Base-by-base conservation (phyloP, 208 protist genomes). In the Naegleria gruberi region DNA sequence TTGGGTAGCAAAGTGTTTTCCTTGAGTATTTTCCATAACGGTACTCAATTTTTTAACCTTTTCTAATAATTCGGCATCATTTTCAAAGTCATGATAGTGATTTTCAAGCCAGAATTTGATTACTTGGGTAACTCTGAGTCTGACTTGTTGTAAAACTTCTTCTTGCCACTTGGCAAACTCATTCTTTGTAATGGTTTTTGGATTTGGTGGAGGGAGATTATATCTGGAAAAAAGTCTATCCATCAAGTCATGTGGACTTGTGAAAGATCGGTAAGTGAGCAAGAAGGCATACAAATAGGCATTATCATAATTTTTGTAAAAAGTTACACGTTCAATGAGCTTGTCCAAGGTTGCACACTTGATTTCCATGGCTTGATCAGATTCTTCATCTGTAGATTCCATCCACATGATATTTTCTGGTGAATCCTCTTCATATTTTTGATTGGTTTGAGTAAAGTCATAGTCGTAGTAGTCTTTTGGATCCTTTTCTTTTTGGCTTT, bases 1-100 rank as follows among this genome's bases (percentile, higher is more conserved):
- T 88, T 55, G 45, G 23, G 19, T 47, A 6, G 84, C 44, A 42
- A 88, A 88, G n/a, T 34, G n/a, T 44, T 42, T 42, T 30, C 84
- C 84, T 41, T 88, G 43, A 51, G 84, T 88, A 17, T 65, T 40
- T 41, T 88, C 37, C 84, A 88, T 88, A 4, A 65, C 65, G 26
- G 2, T 41, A 34, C 26, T 65, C 19, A 88, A 65, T 30, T 88
- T 42, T n/a, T 41, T 43, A 7, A 88, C 43, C 30, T 65, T 47
- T 19, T 55, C 45, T 47, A 90, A 42, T 26, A 90, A 81, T 19
- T 65, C 45, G 3, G 19, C 30, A 57, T 87, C 81, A 81, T 73
- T 44, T 23, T 84, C 88, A 81, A 90, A 90, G 30, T 90, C 88
- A 90, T 90, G 57, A 90, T 44, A 90, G 43, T 90, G 82, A 43